Base-by-base conservation (phyloP, 2,329 filamentous ascomycete species). In the Fusarium verrucosum region DNA sequence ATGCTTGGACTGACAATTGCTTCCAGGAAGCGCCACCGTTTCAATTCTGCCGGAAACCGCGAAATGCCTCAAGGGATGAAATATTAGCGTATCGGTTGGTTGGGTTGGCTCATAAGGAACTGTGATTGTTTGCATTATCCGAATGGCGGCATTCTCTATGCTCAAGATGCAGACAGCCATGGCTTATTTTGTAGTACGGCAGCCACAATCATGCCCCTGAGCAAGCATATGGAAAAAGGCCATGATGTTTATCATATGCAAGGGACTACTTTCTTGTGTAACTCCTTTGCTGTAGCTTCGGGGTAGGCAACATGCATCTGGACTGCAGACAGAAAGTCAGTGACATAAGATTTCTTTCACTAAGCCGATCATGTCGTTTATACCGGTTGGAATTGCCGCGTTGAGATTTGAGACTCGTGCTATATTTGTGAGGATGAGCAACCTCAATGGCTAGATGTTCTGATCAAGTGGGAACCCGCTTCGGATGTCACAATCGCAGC, bases 391-490 rank as follows among this genome's bases (percentile, higher is more conserved):
- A 42, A n/a, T 26, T 56, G 33, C 36, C 33, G 45, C 10, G 28
- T 17, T n/a, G 13, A 10, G 16, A 30, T 10, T 20, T 28, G 5
- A 36, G 37, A 11, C 10, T 35, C 11, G 14, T 26, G 38, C 23
- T 47, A 37, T 38, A 44, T 26, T 44, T 54, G 25, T 16, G 10
- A 47, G n/a, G 6, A 22, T 26, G 22, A 45, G 19, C 19, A 38
- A 26, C 17, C 16, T 13, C 11, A 30, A 30, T 36, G 26, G 19
- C 35, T 35, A 35, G 30, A 42, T 30, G 26, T n/a, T 17, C 36
- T 38, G n/a, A 35, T 33, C 23, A 52, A 52, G 52, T 20, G 43
- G 36, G 25, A 58, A 55, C 35, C 59, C 62, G 51, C 38, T 41
- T 54, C 55, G 33, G 55, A 54, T 49, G 50, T 50, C 26, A 50